Evolutionary conservation across 1,284 basidiomycete genomes (phyloP), one percentile per base, ranked within the genome.

Genomic region (Chiua sp.): DNA sequence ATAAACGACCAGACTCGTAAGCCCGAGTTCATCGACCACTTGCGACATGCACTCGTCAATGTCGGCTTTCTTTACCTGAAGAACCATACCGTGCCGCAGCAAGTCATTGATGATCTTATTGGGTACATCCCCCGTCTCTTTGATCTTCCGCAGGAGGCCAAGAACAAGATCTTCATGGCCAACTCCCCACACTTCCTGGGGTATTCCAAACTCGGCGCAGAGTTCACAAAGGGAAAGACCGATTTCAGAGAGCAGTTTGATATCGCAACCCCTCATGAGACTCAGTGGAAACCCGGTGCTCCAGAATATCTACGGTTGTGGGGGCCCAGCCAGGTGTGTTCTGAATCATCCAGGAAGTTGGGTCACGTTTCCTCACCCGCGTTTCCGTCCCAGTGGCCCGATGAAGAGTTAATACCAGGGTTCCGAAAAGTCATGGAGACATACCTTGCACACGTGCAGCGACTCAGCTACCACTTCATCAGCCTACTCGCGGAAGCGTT

Each of bases 11-110:
- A 53, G 22, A 30, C 59, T 3, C 70, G 42, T n/a, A 78, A 75
- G 37, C 65, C 75, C 20, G 69, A 75, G 51, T 85, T 87, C 67
- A 74, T 86, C 53, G 65, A 67, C 1, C 78, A 83, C 53, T 80
- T 87, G 6, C 78, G 77, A 22, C 72, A 83, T 62, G 82, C 83
- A 0, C 77, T 86, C 64, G 74, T 84, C 66, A 78, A 82, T 53
- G 81, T 85, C 64, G 84, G 83, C 49, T 85, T 85, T 67, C 76
- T 84, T 60, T 85, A 85, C 66, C 72, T 85, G 48, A 68, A 77
- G 44, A 78, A 84, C 62, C 75, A 81, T 18, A 78, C 82, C 0
- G 75, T 86, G 16, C 70, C 75, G 4, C 59, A 60, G 33, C 51
- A 64, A 4, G 63, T 73, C 53, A 46, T 77, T 53, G 71, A 76